These are phyloP conservation scores for Penicillium paradoxum DNA, from an alignment of 495 filamentous ascomycete species.

Conservation along the genomic window DNA sequence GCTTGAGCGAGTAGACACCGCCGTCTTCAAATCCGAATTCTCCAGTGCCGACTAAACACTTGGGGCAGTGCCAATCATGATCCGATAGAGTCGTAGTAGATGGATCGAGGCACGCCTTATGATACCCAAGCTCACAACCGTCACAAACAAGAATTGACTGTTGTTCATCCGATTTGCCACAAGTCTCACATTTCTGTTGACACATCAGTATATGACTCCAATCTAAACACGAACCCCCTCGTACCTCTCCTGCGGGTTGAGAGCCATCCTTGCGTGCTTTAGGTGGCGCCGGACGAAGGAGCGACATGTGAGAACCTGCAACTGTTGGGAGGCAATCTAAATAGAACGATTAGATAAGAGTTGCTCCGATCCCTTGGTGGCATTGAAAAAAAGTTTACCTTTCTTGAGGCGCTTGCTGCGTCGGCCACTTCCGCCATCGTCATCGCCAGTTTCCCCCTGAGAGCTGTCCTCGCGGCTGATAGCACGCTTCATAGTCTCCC, in stretches of 20 bases:
- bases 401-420: conserved; percentile 93
- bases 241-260: conserved; percentile 71
- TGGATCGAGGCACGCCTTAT: conserved; percentile 84
- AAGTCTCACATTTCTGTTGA: conserved; percentile 75
- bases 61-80: conserved; percentile 92
- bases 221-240: conserved; percentile 1
- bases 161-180: conserved; percentile 74
- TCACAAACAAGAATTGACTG: conserved; percentile 77
- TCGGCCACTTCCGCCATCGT: conserved; percentile 67
- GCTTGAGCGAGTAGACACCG: conserved; percentile 87
- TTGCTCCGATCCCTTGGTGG: not conserved
- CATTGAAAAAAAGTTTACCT: conserved; percentile 54
- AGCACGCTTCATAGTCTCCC: conserved; percentile 71
- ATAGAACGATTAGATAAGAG: conserved; percentile 15
- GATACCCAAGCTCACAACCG: conserved; percentile 85
- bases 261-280: conserved; percentile 64
- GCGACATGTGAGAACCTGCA: conserved; percentile 93
- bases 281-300: conserved; percentile 76
- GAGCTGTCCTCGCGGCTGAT: conserved; percentile 71
- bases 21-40: conserved; percentile 98
- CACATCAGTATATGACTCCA: conserved; percentile 7
- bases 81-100: conserved; percentile 73
- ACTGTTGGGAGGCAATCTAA: conserved; percentile 82
- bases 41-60: conserved; percentile 91
- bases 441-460: conserved; percentile 55